These are phyloP conservation scores for Clathrus columnatus DNA, from an alignment of 768 basidiomycete genomes.

Conservation along the genomic window DNA sequence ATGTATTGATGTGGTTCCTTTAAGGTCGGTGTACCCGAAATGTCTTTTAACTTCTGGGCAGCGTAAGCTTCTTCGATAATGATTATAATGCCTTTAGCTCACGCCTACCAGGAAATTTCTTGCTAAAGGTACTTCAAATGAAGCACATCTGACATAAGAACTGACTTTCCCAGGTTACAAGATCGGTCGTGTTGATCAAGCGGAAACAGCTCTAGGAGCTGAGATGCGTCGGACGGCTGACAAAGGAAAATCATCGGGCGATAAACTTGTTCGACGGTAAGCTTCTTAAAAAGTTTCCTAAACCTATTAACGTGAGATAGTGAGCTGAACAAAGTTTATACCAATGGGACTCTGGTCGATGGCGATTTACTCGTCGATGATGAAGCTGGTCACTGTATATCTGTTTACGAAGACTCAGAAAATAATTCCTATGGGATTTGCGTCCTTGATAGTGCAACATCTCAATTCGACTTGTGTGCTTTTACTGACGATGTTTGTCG, in stretches of 20 bases:
- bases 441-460: constrained; percentile 89
- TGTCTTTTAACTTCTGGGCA: constrained; percentile 87
- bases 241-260: constrained; percentile 45
- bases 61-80: constrained; percentile 42
- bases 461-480: constrained; percentile 82
- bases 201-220: constrained; percentile 92
- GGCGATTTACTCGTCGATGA: constrained; percentile 83
- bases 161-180: constrained; percentile 58
- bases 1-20: neutral
- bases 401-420: constrained; percentile 57
- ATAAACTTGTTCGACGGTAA: constrained; percentile 83
- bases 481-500: constrained; percentile 91
- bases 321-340: constrained; percentile 92
- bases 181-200: constrained; percentile 94
- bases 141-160: neutral
- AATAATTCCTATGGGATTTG: constrained; percentile 75
- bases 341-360: constrained; percentile 93
- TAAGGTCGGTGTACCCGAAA: constrained; percentile 95
- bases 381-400: constrained; percentile 90
- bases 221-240: constrained; percentile 87
- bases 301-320: constrained; percentile 26
- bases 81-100: neutral
- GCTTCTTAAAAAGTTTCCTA: constrained; percentile 4
- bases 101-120: constrained; percentile 60
- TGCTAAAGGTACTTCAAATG: constrained; percentile 46